phyloP scores from a whole-genome alignment of 2,329 filamentous ascomycete species.

The Monosporascus sp. region DNA sequence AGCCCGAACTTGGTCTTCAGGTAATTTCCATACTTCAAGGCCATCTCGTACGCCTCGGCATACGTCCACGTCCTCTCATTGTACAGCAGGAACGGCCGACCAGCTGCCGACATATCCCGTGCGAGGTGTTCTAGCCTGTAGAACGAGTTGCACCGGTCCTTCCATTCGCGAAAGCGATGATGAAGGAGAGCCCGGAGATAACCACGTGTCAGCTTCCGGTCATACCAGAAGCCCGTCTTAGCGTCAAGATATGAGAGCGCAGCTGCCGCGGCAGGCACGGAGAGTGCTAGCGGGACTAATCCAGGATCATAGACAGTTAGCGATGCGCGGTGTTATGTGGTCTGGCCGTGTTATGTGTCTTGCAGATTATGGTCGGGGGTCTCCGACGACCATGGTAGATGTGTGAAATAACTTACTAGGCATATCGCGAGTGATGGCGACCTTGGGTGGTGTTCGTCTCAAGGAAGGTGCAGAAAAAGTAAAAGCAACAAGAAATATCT shows the following conservation, averaged over 20 bases:
- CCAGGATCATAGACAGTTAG: slow-evolving; percentile 1
- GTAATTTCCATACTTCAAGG: slow-evolving; percentile 71
- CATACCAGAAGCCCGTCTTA: slow-evolving; percentile 60
- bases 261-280: slow-evolving; percentile 59
- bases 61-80: slow-evolving; percentile 68
- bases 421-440: slow-evolving; percentile 6
- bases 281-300: slow-evolving; percentile 47
- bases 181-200: slow-evolving; percentile 41
- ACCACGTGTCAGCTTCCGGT: slow-evolving; percentile 54
- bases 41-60: slow-evolving; percentile 65
- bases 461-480: no score
- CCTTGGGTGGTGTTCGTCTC: no score
- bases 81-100: slow-evolving; percentile 59
- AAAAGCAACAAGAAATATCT: no score
- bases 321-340: background rate
- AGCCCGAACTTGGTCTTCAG: slow-evolving; percentile 60
- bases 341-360: no score
- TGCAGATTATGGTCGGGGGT: no score
- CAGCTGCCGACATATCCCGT: slow-evolving; percentile 41
- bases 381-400: no score
- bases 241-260: slow-evolving; percentile 76
- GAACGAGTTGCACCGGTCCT: slow-evolving; percentile 65
- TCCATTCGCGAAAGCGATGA: slow-evolving; percentile 42
- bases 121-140: slow-evolving; percentile 69
- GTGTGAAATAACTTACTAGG: slow-evolving; percentile 9